Conservation (phyloP, 495 filamentous ascomycete species). For the Geoglossum glabrum region DNA sequence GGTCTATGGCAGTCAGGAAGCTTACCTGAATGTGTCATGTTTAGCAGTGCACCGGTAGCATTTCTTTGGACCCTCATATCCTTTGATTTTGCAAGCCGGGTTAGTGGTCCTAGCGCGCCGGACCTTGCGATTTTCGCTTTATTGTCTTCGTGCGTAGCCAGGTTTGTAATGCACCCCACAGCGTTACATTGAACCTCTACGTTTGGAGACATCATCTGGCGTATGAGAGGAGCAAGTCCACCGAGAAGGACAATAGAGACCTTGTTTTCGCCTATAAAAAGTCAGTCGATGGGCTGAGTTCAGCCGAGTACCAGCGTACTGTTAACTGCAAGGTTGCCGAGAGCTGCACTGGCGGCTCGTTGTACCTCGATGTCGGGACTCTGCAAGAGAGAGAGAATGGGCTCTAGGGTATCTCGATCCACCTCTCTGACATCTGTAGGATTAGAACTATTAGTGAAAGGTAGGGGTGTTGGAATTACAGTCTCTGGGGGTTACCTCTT, state of each 20-base stretch:
- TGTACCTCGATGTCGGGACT: conserved; percentile 95
- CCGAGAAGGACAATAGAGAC: conserved; percentile 84
- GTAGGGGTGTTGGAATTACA: neutral
- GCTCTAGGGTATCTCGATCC: conserved; percentile 81
- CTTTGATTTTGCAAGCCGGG: conserved; percentile 83
- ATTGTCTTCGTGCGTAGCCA: conserved; percentile 96
- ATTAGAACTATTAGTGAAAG: neutral
- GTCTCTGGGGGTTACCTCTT: conserved; percentile 41
- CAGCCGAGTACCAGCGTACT: conserved; percentile 33
- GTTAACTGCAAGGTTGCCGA: conserved; percentile 93
- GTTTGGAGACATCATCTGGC: conserved; percentile 97
- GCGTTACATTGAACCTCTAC: conserved; percentile 99
- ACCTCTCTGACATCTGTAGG: conserved; percentile 81
- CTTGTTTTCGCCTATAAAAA: conserved; percentile 73
- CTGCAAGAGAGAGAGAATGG: conserved; percentile 86
- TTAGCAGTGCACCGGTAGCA: conserved; percentile 84
- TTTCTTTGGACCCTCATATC: conserved; percentile 98
- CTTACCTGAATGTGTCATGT: conserved; percentile 98
- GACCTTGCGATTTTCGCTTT: conserved; percentile 96
- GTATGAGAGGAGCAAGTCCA: conserved; percentile 77
- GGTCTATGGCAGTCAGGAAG: neutral
- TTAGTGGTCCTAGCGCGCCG: conserved; percentile 76
- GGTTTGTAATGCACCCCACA: conserved; percentile 93
- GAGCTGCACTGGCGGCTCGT: conserved; percentile 82
- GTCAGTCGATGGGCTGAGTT: conserved; percentile 13